Conservation (phyloP, 345 rosid genomes). For the Linum tenue region DNA sequence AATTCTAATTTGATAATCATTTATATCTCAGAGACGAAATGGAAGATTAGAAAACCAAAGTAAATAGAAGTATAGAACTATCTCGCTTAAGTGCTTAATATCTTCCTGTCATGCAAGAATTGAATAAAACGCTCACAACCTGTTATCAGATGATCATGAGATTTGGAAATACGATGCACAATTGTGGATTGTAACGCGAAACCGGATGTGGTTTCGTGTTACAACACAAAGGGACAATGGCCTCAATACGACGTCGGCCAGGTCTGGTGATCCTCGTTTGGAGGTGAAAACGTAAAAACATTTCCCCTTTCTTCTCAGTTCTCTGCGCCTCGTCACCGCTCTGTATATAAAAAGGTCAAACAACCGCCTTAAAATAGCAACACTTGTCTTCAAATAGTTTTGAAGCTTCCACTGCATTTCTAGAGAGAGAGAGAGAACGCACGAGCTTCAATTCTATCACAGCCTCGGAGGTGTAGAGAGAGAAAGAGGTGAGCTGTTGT, state of each 20-base stretch:
- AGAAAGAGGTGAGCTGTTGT: neutral
- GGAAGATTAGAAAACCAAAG: too few relatives aligned
- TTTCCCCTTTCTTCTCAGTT: neutral
- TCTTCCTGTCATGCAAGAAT: too few relatives aligned
- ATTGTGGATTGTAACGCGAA: too few relatives aligned
- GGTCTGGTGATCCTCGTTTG: neutral
- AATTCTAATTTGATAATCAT: too few relatives aligned
- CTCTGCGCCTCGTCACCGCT: constrained; percentile 5
- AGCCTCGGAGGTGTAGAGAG: neutral
- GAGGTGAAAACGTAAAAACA: neutral
- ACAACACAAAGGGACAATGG: neutral
- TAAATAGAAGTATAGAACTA: too few relatives aligned
- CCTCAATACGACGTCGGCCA: constrained; percentile 3
- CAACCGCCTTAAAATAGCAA: neutral
- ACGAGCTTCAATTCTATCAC: neutral
- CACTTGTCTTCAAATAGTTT: neutral
- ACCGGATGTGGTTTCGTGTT: too few relatives aligned
- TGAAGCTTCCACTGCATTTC: neutral
- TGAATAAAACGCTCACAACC: too few relatives aligned
- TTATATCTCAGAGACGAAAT: too few relatives aligned
- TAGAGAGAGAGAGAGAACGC: neutral
- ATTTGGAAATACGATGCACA: too few relatives aligned
- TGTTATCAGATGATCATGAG: too few relatives aligned
- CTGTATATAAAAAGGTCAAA: constrained; percentile 10
- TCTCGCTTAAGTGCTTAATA: too few relatives aligned